phyloP scores from a whole-genome alignment of 2,329 filamentous ascomycete species.

The Pseudophaeomoniella oleicola region DNA sequence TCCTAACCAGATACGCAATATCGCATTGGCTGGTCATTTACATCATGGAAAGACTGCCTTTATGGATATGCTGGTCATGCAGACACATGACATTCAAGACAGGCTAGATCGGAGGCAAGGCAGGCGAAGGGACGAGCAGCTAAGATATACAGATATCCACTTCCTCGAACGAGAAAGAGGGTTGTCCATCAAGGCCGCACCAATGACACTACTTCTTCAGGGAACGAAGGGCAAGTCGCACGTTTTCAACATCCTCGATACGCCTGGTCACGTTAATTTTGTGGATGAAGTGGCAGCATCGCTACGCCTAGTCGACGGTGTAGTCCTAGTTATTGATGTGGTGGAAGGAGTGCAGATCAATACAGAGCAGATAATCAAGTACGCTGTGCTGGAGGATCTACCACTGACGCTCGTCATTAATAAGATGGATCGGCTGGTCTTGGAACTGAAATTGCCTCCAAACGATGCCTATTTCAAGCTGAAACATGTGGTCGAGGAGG shows the following conservation, averaged over 20 bases:
- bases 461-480: slow-evolving; percentile 97
- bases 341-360: slow-evolving; percentile 98
- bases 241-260: slow-evolving; percentile 87
- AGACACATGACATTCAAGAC: slow-evolving; percentile 79
- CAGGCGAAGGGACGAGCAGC: slow-evolving; percentile 70
- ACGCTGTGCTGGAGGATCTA: slow-evolving; percentile 78
- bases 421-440: slow-evolving; percentile 89
- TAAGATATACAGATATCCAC: slow-evolving; percentile 90
- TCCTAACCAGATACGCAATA: slow-evolving; percentile 83
- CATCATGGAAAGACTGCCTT: slow-evolving; percentile 97
- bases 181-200: slow-evolving; percentile 79
- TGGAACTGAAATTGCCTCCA: slow-evolving; percentile 87
- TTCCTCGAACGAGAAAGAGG: slow-evolving; percentile 79
- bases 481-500: slow-evolving; percentile 95
- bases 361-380: slow-evolving; percentile 93
- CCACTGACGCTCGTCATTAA: slow-evolving; percentile 86
- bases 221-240: slow-evolving; percentile 88
- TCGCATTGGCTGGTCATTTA: slow-evolving; percentile 81
- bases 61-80: slow-evolving; percentile 93
- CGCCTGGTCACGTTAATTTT: slow-evolving; percentile 95
- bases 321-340: slow-evolving; percentile 87
- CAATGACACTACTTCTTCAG: slow-evolving; percentile 85
- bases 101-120: slow-evolving; percentile 69
- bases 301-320: slow-evolving; percentile 73
- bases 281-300: slow-evolving; percentile 90